phyloP scores from a whole-genome alignment of 345 rosid species.

The Arabidopsis thaliana region DNA sequence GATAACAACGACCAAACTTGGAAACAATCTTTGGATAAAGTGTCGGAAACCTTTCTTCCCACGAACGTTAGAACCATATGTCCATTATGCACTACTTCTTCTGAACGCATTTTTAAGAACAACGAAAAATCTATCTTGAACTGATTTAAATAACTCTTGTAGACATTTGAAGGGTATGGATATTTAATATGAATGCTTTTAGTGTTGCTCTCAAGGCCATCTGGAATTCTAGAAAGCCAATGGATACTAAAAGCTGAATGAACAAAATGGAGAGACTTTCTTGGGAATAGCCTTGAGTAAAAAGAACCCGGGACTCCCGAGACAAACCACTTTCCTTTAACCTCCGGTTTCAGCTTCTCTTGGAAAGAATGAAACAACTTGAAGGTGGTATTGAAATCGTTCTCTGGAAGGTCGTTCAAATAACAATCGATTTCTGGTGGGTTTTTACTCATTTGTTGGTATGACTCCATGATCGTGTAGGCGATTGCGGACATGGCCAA shows the following conservation, averaged over 20 bases:
- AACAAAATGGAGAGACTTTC: conserved; percentile 41
- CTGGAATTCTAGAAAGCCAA: conserved; percentile 47
- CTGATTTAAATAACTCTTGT: conserved; percentile 46
- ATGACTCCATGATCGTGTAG: background rate
- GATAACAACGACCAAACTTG: conserved; percentile 44
- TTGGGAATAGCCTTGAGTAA: conserved; percentile 43
- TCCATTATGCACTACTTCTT: conserved; percentile 49
- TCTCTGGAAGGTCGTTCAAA: conserved; percentile 38
- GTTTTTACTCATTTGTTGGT: background rate
- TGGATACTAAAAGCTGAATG: conserved; percentile 52
- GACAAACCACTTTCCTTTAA: conserved; percentile 31
- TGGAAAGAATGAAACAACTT: conserved; percentile 17
- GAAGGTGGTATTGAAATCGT: conserved; percentile 49
- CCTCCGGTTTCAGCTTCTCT: background rate
- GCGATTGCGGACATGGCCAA: conserved; percentile 29
- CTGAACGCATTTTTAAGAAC: conserved; percentile 45
- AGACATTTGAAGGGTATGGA: conserved; percentile 42
- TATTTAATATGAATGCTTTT: conserved; percentile 31
- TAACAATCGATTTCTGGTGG: conserved; percentile 35
- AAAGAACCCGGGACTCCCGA: conserved; percentile 49
- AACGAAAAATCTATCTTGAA: conserved; percentile 50
- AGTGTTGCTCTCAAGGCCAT: conserved; percentile 40
- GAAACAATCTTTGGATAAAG: conserved; percentile 29
- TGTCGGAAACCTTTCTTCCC: conserved; percentile 46
- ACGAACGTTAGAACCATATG: conserved; percentile 44